phyloP scores from a whole-genome alignment of 345 rosid genomes.

The Pugionium dolabratum region DNA sequence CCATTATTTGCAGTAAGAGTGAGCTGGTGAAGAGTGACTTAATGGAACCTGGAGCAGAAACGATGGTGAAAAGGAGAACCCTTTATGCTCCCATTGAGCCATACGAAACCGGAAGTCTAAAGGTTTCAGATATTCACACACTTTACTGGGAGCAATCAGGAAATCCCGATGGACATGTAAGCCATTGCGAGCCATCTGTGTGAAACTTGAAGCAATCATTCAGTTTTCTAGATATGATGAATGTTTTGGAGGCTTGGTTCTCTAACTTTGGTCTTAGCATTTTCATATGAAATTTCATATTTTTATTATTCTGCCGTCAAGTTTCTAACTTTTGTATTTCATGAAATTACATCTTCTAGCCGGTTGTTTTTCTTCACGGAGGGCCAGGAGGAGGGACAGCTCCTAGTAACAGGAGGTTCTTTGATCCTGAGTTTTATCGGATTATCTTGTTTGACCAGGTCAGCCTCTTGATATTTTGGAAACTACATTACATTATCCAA shows the following conservation, averaged over 20 bases:
- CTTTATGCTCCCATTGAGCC: slow-evolving; percentile 75
- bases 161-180: slow-evolving; percentile 81
- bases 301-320: neutral
- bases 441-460: slow-evolving; percentile 94
- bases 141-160: slow-evolving; percentile 92
- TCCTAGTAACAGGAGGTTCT: slow-evolving; percentile 76
- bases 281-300: neutral
- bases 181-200: slow-evolving; percentile 27
- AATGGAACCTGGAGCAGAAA: slow-evolving; percentile 51
- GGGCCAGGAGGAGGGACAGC: slow-evolving; percentile 98
- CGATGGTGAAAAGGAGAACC: slow-evolving; percentile 43
- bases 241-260: neutral
- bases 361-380: slow-evolving; percentile 94
- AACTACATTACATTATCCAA: neutral
- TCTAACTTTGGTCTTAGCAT: neutral
- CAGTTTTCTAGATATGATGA: neutral
- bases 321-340: slow-evolving; percentile 19
- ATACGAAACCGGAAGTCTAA: slow-evolving; percentile 59
- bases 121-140: slow-evolving; percentile 78
- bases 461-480: slow-evolving; percentile 6
- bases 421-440: slow-evolving; percentile 80
- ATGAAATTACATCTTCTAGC: slow-evolving; percentile 50
- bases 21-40: slow-evolving; percentile 38
- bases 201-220: neutral
- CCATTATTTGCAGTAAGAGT: slow-evolving; percentile 26